phyloP scores from a whole-genome alignment of 108 stramenopile genomes.

The Aureococcus anophagefferens region DNA sequence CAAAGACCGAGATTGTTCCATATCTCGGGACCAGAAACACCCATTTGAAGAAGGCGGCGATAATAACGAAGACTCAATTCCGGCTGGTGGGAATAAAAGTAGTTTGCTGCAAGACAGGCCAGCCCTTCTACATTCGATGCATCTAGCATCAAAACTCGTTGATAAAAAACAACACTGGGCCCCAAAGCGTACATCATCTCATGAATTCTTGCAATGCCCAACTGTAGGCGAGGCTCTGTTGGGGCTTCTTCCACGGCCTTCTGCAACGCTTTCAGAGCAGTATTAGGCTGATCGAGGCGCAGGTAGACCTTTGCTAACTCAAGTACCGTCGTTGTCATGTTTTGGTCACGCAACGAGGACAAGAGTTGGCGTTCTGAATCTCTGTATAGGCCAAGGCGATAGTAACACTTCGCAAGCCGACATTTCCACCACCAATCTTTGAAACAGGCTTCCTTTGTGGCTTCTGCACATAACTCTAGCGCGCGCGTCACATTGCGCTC shows the following conservation, averaged over 20 bases:
- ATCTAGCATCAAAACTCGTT: conserved; percentile 29
- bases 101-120: conserved; percentile 46
- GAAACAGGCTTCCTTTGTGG: conserved; percentile 24
- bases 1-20: conserved; percentile 56
- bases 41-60: conserved; percentile 50
- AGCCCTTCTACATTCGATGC: conserved; percentile 48
- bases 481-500: conserved; percentile 51
- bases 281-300: conserved; percentile 46
- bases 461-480: conserved; percentile 40
- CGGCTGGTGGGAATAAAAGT: conserved; percentile 55
- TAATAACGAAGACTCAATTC: conserved; percentile 53
- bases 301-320: conserved; percentile 52
- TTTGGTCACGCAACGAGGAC: conserved; percentile 27
- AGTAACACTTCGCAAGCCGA: conserved; percentile 49
- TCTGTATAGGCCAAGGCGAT: conserved; percentile 44
- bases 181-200: conserved; percentile 17
- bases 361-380: conserved; percentile 52
- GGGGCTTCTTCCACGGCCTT: conserved; percentile 31
- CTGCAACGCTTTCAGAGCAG: conserved; percentile 39
- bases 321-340: conserved; percentile 34
- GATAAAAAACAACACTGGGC: background rate
- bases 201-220: conserved; percentile 42
- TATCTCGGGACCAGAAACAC: conserved; percentile 36
- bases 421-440: conserved; percentile 59
- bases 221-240: conserved; percentile 25